phyloP scores from a whole-genome alignment of 352 stramenopile genomes.

The Phytophthora quininea region DNA sequence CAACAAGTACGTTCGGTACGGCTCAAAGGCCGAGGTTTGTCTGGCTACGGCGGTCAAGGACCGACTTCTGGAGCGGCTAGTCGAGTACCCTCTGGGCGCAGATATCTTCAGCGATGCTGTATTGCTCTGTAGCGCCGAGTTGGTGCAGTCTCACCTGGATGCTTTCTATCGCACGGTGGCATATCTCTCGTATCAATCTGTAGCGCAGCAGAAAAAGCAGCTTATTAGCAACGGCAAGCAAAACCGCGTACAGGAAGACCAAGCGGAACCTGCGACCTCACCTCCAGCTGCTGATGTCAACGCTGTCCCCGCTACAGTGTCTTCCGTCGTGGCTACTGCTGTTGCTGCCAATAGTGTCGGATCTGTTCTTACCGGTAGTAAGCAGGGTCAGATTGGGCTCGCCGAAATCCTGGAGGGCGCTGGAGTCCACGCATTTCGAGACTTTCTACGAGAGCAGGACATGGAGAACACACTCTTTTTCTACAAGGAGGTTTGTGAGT shows the following conservation, averaged over 20 bases:
- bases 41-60: conserved; percentile 50
- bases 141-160: conserved; percentile 69
- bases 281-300: neutral
- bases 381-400: conserved; percentile 21
- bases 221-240: conserved; percentile 9
- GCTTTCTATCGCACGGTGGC: conserved; percentile 53
- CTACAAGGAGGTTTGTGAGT: conserved; percentile 78
- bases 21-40: conserved; percentile 73
- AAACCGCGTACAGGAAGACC: conserved; percentile 17
- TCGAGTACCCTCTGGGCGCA: conserved; percentile 48
- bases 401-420: conserved; percentile 55
- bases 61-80: conserved; percentile 46
- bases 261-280: conserved; percentile 1
- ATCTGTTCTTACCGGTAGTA: conserved; percentile 2
- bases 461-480: conserved; percentile 67
- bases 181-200: conserved; percentile 52
- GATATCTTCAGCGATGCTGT: conserved; percentile 70
- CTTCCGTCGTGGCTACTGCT: neutral
- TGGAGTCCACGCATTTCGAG: conserved; percentile 60
- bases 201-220: conserved; percentile 13
- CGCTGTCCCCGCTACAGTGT: conserved; percentile 5
- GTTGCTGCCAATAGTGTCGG: conserved; percentile 1
- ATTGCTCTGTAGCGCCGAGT: conserved; percentile 59
- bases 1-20: conserved; percentile 78
- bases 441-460: conserved; percentile 58